Conservation (phyloP, 1,139 yeast species). For the Candida labiduridarum region DNA sequence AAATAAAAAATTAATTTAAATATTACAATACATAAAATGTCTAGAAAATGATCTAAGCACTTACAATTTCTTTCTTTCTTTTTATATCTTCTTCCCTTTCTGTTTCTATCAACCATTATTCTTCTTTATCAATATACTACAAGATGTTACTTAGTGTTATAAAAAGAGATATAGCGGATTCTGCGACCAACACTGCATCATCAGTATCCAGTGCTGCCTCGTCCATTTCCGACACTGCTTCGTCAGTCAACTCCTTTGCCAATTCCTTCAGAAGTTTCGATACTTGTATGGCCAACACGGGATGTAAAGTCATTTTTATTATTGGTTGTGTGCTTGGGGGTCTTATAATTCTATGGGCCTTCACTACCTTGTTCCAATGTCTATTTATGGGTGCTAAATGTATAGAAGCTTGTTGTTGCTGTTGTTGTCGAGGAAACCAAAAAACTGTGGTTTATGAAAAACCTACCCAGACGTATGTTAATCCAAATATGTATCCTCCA, state of each 20-base stretch:
- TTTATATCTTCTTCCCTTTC: no score
- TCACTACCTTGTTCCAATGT: constrained; percentile 46
- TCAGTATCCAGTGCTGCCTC: no score
- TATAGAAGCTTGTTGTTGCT: constrained; percentile 49
- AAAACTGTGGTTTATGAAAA: constrained; percentile 7
- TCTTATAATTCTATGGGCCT: constrained; percentile 45
- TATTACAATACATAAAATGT: no score
- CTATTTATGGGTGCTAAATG: constrained; percentile 48
- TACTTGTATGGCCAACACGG: constrained; percentile 75
- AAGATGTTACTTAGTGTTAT: no score
- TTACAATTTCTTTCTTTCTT: no score
- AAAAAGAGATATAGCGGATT: no score
- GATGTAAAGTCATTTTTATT: constrained; percentile 77
- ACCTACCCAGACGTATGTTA: constrained; percentile 25
- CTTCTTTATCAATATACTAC: no score
- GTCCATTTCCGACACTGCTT: constrained; percentile 16
- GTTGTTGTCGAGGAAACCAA: constrained; percentile 34
- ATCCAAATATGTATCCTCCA: constrained; percentile 44
- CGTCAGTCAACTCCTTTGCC: constrained; percentile 42
- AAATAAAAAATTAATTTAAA: no score
- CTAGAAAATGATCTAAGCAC: no score
- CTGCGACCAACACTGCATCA: no score
- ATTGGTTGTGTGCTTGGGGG: constrained; percentile 68
- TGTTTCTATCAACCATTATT: no score
- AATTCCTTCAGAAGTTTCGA: constrained; percentile 69